phyloP scores from a whole-genome alignment of 495 filamentous ascomycete genomes.

The Saxophila tyrrhenica region DNA sequence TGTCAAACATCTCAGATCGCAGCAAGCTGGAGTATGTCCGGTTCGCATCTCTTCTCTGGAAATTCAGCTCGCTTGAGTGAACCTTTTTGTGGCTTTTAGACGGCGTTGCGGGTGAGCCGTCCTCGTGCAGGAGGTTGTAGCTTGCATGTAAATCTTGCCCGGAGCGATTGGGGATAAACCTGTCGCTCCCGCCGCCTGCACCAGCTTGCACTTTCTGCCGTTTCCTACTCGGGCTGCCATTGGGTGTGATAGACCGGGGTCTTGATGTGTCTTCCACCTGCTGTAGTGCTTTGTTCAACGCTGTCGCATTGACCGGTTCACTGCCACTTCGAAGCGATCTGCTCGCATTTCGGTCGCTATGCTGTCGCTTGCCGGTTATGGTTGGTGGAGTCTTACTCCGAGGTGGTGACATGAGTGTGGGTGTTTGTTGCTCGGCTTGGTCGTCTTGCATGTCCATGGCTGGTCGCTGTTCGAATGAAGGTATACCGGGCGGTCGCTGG shows the following conservation, averaged over 20 bases:
- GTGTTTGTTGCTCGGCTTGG: too few species aligned
- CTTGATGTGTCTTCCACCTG: slow-evolving; percentile 51
- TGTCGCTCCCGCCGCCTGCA: slow-evolving; percentile 41
- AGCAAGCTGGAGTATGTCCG: slow-evolving; percentile 80
- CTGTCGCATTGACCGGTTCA: slow-evolving; percentile 48
- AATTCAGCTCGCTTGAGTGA: slow-evolving; percentile 82
- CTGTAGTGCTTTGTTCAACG: slow-evolving; percentile 52
- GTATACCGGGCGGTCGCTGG: not conserved
- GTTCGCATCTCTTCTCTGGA: slow-evolving; percentile 90
- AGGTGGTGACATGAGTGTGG: slow-evolving; percentile 31
- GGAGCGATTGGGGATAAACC: slow-evolving; percentile 92
- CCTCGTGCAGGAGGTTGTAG: slow-evolving; percentile 76
- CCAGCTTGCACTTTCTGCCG: slow-evolving; percentile 60
- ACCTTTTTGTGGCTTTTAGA: slow-evolving; percentile 72
- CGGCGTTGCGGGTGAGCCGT: slow-evolving; percentile 83
- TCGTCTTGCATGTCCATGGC: not conserved
- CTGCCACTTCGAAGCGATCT: slow-evolving; percentile 30
- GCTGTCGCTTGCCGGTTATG: slow-evolving; percentile 30
- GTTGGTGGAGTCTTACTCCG: slow-evolving; percentile 36
- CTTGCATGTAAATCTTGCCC: slow-evolving; percentile 88
- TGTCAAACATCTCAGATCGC: slow-evolving; percentile 81
- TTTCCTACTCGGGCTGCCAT: slow-evolving; percentile 73
- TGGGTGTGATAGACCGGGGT: slow-evolving; percentile 57
- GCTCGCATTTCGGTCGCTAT: slow-evolving; percentile 25
- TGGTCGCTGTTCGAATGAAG: not conserved